These are phyloP conservation scores for Thalia dealbata DNA, from an alignment of 176 grass and related monocot genomes.

Conservation along the genomic window DNA sequence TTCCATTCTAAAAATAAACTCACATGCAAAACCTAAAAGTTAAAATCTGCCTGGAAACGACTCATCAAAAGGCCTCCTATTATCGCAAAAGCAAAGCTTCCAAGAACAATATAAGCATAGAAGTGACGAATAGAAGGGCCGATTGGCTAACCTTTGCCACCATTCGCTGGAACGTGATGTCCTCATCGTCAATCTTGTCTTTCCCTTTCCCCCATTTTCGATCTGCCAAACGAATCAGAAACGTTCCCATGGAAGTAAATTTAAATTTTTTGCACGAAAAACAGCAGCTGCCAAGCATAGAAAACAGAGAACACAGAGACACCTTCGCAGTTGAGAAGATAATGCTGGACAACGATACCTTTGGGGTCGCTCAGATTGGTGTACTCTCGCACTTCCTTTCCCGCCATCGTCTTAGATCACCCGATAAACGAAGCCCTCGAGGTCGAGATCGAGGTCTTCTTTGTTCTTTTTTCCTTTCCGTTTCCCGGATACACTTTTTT, in stretches of 20 bases:
- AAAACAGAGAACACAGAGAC: neutral
- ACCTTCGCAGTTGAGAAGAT: neutral
- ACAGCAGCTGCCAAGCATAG: neutral
- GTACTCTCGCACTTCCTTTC: conserved; percentile 94
- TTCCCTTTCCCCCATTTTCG: conserved; percentile 90
- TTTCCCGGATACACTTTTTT: neutral
- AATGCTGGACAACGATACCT: conserved; percentile 27
- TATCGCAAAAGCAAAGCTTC: neutral
- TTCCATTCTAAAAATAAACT: no score
- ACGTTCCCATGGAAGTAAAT: neutral
- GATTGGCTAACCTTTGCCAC: conserved; percentile 93
- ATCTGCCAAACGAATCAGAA: conserved; percentile 30
- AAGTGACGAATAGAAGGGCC: conserved; percentile 23
- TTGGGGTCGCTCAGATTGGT: conserved; percentile 98
- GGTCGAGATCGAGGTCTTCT: neutral
- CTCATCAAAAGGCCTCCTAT: neutral
- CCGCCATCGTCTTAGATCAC: conserved; percentile 42
- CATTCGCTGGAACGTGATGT: conserved; percentile 97
- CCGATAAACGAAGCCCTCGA: conserved; percentile 12
- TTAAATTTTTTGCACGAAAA: neutral
- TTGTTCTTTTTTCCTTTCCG: no score
- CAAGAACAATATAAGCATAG: neutral
- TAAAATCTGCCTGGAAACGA: neutral
- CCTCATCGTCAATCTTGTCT: conserved; percentile 93
- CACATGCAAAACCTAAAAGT: no score